Evolutionary conservation across 2,329 filamentous ascomycete genomes (phyloP), one percentile per base, ranked within the genome.

Genomic region (Cladosporium velox): DNA sequence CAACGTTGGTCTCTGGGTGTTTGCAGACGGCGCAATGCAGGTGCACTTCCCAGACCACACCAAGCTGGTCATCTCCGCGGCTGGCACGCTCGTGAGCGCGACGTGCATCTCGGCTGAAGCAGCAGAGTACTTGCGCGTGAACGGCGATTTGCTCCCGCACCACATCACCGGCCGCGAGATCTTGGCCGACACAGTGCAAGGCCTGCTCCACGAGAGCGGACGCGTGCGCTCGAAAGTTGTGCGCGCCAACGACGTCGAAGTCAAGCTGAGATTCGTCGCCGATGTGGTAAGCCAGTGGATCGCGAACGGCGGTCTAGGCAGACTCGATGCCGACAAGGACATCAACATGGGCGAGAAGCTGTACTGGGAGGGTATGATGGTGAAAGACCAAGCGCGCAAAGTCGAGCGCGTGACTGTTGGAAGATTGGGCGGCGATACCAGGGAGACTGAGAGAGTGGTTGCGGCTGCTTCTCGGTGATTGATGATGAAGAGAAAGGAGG

Each of bases 31-130:
- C 2, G 90, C 91, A 72, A 84, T 93, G 70, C 91, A 91, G 82
- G 88, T 89, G 81, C 94, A 95, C 79, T 95, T 95, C 77, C 91
- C 91, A 2, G 91, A 95, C 71, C 91, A 95, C 77, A 94, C 91
- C 67, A 95, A 95, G 79, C 86, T 95, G 64, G 89, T 94, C 14
- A 80, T 95, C 30, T 91, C 92, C 66, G 81, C 89, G 0, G 86
- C 90, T 34, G 91, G 90, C n/a, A 87, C 85, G 1, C 90, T 88
- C 83, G 90, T 90, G 71, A 90, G 91, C 75, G 92, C 93, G 75
- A 91, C 91, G 80, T 89, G 91, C 73, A 86, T 93, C 24, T 87
- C 90, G 0, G 81, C 87, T n/a, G 87, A 90, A 66, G 91, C 90
- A 0, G 88, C 90, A 2, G 82, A 86, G 69, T 85, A 87, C 47